Evolutionary conservation across 345 rosid species (phyloP), one percentile per base, ranked within the genome.

Genomic region (Corchorus olitorius): DNA sequence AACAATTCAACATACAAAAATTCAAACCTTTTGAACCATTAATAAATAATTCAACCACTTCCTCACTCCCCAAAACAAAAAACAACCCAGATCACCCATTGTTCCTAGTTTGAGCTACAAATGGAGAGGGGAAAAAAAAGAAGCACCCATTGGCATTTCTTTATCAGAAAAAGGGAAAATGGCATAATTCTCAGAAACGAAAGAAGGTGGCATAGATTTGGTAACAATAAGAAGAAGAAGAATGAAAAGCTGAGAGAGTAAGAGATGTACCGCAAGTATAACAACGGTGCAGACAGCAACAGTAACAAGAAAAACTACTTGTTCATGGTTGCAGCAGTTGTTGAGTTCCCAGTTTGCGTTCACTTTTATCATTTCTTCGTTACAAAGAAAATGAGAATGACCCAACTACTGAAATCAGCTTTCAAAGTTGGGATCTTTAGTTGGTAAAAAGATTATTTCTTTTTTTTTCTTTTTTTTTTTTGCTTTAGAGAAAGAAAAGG

Each of bases 291-390:
- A 89, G 75, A 91, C 85, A 9, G 81, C 81, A 71, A 91, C 83
- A 54, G 89, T 84, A 73, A 85, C 78, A 58, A 89, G 75, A 83
- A 91, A 87, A 62, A 82, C 82, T 58, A 82, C 83, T 83, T 91
- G 94, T 60, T 91, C 92, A 45, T 85, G 87, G 70, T 85, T 58
- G 80, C 90, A 89, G 82, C 94, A 89, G 74, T 78, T 70, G 80
- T 81, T 80, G 34, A 69, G 58, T 52, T 70, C 74, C 77, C 72
- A 60, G 46, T 74, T 74, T 15, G 76, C 59, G 2, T 49, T 48
- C 46, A 61, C 59, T 50, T 34, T 48, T 33, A 61, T 9, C 33
- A 58, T 60, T 52, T 61, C 68, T 61, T 16, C 27, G 70, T 43
- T 68, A 53, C 41, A 52, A 70, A 49, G 80, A 39, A 7, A 35